Evolutionary conservation across 2,329 filamentous ascomycete genomes (phyloP), one percentile per base, ranked within the genome.

Genomic region (Tolypocladium tropicale): DNA sequence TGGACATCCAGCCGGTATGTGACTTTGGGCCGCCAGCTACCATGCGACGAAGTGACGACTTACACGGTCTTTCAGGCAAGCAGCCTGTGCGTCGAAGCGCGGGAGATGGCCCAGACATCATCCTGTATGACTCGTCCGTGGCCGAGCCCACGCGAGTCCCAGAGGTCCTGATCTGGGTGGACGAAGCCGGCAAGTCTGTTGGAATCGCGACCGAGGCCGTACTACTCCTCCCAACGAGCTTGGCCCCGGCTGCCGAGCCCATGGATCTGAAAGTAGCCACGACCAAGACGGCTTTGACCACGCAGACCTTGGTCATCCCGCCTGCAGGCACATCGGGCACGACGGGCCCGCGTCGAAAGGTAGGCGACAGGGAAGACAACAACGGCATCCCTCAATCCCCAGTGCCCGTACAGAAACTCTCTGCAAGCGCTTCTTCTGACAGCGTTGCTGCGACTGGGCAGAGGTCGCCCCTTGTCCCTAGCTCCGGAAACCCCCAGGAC

Each of bases 101-200:
- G 21, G 6, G 11, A 25, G 43, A 52, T 54, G 52, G 23, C 25
- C 28, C 32, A 55, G 65, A 59, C 55, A 63, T 69, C 50, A 72
- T 72, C 4, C 61, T 72, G n/a, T 70, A 70, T 4, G 68, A 73
- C 58, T 64, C 69, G 12, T 63, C 68, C 11, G 62, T 73, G 51
- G 68, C 71, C 49, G 65, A 65, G 34, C 67, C 74, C 14, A 77
- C 74, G 41, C 71, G 76, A 41, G 61, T 73, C 11, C 73, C 76
- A 6, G 72, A 78, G 57, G 72, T 79, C 53, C 75, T 84, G 32
- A 76, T 87, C 63, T 86, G 80, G 68, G 80, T 86, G 50, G 77
- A 88, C 64, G 70, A 79, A 60, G 67, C 78, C 56, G 82, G 82
- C 55, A 72, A 76, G n/a, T 72, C 76, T 3, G 60, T 83, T 58